Percentiles rank a stretch among this genome's conserved stretches.
Conservation (phyloP, 805 yeast genomes). For the Saccharomycopsis sp. region DNA sequence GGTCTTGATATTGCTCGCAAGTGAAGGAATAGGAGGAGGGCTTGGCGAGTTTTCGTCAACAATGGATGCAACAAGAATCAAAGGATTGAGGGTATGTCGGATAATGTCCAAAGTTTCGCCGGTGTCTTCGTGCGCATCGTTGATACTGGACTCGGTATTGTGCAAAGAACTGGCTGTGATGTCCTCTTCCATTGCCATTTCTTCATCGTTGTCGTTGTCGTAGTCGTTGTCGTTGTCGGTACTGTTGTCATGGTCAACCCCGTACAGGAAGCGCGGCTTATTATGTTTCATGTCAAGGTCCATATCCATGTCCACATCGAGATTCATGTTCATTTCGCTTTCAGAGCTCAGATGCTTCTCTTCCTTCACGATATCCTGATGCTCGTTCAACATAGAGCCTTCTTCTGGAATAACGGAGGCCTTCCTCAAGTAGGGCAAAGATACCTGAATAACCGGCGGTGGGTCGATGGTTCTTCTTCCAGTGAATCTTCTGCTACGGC, state of each 20-base stretch:
- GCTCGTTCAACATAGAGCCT: too few species aligned
- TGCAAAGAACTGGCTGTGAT: background rate
- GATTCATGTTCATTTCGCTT: too few species aligned
- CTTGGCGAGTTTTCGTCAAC: slow-evolving; percentile 8
- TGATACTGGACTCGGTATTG: background rate
- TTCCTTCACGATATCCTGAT: background rate
- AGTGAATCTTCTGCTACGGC: slow-evolving; percentile 19
- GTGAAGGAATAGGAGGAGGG: background rate
- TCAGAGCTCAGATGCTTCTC: background rate
- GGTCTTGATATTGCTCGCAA: too few species aligned
- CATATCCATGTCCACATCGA: too few species aligned
- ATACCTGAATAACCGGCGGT: slow-evolving; percentile 22
- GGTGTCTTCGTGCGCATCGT: background rate
- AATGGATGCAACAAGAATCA: slow-evolving; percentile 17
- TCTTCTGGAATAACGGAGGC: too few species aligned
- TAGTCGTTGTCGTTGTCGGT: background rate
- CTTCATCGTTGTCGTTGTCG: background rate
- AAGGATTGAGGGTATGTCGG: slow-evolving; percentile 19
- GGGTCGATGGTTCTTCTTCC: slow-evolving; percentile 22
- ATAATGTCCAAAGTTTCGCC: slow-evolving; percentile 11
- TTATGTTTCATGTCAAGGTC: too few species aligned
- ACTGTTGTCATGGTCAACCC: background rate
- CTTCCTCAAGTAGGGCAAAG: slow-evolving; percentile 10
- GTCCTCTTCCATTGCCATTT: background rate
- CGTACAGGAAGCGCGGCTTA: too few species aligned